Conservation (phyloP, 164 flowering plant genomes). For the Piper longum region DNA sequence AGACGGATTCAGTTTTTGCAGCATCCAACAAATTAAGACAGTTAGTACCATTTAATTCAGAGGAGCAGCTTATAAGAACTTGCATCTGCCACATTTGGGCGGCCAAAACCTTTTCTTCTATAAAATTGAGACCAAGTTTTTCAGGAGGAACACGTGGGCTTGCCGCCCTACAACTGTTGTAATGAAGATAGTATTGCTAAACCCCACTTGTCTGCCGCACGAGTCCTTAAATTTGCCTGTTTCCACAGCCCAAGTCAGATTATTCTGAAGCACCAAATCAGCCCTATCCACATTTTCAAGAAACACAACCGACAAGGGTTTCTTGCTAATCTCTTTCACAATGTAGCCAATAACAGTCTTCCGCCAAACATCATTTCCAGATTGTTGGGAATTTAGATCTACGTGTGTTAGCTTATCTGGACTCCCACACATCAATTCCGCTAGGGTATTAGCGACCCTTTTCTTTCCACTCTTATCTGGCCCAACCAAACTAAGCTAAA, state of each 20-base stretch:
- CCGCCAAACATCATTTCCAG: slow-evolving; percentile 29
- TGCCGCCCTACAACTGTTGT: slow-evolving; percentile 21
- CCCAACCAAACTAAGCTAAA: slow-evolving; percentile 66
- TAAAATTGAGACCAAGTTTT: slow-evolving; percentile 15
- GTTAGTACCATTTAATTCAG: slow-evolving; percentile 6
- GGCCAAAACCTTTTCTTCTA: slow-evolving; percentile 42
- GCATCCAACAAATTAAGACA: slow-evolving; percentile 7
- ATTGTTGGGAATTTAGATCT: slow-evolving; percentile 37
- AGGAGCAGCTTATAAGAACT: slow-evolving; percentile 21
- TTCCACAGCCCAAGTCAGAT: slow-evolving; percentile 48
- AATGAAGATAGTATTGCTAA: slow-evolving; percentile 43
- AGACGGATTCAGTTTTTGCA: background rate
- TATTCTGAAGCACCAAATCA: slow-evolving; percentile 37
- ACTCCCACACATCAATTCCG: slow-evolving; percentile 53
- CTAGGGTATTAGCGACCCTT: slow-evolving; percentile 59
- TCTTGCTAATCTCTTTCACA: slow-evolving; percentile 47
- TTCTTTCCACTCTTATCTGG: slow-evolving; percentile 53
- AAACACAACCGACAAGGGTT: slow-evolving; percentile 55
- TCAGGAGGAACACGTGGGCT: slow-evolving; percentile 5
- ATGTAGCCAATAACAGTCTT: slow-evolving; percentile 57
- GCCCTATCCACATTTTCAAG: slow-evolving; percentile 76
- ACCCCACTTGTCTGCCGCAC: slow-evolving; percentile 58
- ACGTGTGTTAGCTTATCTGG: slow-evolving; percentile 29
- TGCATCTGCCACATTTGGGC: slow-evolving; percentile 37
- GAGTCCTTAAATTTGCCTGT: slow-evolving; percentile 69